Evolutionary conservation across 2,329 filamentous ascomycete species (phyloP).

Genomic region (Paecilomyces variotii): DNA sequence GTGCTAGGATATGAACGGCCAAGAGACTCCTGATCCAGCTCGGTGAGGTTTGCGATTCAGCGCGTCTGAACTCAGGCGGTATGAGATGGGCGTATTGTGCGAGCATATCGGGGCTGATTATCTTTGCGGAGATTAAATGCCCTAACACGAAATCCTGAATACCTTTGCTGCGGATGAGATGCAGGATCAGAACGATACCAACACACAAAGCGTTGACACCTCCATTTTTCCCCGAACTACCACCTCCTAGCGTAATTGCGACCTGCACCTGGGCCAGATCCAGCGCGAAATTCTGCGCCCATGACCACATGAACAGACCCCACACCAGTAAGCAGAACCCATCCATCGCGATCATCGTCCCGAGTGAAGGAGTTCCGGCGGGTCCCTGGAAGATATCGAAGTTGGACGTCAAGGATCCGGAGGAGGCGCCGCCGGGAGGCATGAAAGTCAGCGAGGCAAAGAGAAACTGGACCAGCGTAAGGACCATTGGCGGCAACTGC

Average conservation of each 20-base stretch:
- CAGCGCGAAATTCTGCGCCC: conserved; percentile 77
- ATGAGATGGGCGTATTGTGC: conserved; percentile 36
- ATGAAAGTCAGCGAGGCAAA: conserved; percentile 93
- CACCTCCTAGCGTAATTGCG: conserved; percentile 80
- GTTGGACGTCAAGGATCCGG: conserved; percentile 67
- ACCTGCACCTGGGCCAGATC: conserved; percentile 91
- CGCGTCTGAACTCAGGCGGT: conserved; percentile 35
- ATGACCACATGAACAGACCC: conserved; percentile 73
- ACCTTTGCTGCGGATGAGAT: conserved; percentile 38
- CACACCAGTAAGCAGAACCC: conserved; percentile 74
- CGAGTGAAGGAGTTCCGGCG: conserved; percentile 74
- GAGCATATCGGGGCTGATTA: conserved; percentile 35
- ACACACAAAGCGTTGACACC: conserved; percentile 40
- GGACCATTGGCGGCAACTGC: conserved; percentile 78
- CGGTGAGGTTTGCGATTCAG: conserved; percentile 33
- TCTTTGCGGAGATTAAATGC: conserved; percentile 37
- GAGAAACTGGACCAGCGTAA: conserved; percentile 82
- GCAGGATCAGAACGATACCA: conserved; percentile 37
- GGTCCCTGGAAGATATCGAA: conserved; percentile 88
- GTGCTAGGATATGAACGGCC: conserved; percentile 42
- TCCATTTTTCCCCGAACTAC: conserved; percentile 46
- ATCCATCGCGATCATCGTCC: conserved; percentile 78
- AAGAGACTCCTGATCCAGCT: conserved; percentile 41
- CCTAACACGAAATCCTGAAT: conserved; percentile 44
- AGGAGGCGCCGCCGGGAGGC: conserved; percentile 68